A percentile compares a stretch with the other conserved stretches of the same genome.
Evolutionary conservation across 345 rosid species (phyloP).

Genomic region (Syzygium aqueum): DNA sequence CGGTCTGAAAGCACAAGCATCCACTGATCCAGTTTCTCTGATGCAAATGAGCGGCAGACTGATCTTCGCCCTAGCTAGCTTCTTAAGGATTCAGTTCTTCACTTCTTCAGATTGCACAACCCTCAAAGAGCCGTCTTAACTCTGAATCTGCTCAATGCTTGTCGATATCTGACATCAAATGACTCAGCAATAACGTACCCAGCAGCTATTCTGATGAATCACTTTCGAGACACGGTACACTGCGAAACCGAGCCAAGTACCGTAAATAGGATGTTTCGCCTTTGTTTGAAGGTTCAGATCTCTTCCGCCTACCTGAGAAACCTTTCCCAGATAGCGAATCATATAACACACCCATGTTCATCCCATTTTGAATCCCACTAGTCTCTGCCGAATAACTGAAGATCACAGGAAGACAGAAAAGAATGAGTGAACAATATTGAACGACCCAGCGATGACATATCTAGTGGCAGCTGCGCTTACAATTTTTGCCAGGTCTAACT

Average conservation of each 20-base stretch:
- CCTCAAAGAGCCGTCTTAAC: background rate
- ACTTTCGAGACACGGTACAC: slow-evolving; percentile 31
- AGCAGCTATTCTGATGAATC: slow-evolving; percentile 47
- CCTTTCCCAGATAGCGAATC: slow-evolving; percentile 54
- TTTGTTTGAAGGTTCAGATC: slow-evolving; percentile 32
- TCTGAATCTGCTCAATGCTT: background rate
- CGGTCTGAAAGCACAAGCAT: background rate
- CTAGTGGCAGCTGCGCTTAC: background rate
- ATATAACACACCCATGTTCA: slow-evolving; percentile 69
- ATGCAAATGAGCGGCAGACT: background rate
- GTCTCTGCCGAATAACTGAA: slow-evolving; percentile 50
- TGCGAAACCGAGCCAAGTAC: slow-evolving; percentile 34
- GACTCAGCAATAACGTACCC: background rate
- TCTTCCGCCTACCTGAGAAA: slow-evolving; percentile 35
- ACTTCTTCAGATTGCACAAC: background rate
- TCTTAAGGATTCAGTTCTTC: background rate
- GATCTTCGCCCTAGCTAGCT: background rate
- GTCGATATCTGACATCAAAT: background rate
- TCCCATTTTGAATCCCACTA: slow-evolving; percentile 35
- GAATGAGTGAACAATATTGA: background rate
- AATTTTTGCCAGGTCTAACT: background rate
- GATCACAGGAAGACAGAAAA: background rate
- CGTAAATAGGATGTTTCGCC: slow-evolving; percentile 23
- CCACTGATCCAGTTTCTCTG: background rate
- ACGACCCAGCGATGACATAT: background rate